These are phyloP conservation scores for Saitoella complicata DNA, from an alignment of 805 yeast species.

Conservation along the genomic window DNA sequence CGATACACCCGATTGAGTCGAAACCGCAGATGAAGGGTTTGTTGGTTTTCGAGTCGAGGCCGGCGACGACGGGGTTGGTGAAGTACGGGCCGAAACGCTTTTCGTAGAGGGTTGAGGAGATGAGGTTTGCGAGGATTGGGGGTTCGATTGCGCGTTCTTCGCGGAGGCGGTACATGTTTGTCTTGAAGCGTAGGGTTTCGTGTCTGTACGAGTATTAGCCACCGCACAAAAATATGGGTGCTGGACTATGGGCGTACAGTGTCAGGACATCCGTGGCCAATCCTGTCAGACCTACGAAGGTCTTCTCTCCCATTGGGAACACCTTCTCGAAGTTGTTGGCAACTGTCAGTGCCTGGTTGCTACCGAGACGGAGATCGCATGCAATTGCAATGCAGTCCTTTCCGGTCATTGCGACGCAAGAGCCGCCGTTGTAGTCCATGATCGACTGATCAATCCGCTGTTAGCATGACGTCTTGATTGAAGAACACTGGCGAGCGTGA, in stretches of 20 bases:
- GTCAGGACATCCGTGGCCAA: conserved; percentile 89
- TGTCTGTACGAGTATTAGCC: conserved; percentile 17
- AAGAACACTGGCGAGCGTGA: too few relatives aligned
- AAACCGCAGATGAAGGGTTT: conserved; percentile 90
- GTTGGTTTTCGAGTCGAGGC: conserved; percentile 64
- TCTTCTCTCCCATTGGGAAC: conserved; percentile 61
- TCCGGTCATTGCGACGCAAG: conserved; percentile 97
- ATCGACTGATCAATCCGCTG: too few relatives aligned
- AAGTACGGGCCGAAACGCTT: conserved; percentile 86
- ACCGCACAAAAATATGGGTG: too few relatives aligned
- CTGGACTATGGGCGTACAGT: conserved; percentile 24
- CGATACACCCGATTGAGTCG: conserved; percentile 93
- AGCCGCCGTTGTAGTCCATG: conserved; percentile 42
- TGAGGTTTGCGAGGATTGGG: conserved; percentile 78
- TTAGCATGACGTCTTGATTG: too few relatives aligned
- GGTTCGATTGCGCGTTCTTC: conserved; percentile 93
- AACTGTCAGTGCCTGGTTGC: conserved; percentile 74
- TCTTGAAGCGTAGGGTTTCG: conserved; percentile 67
- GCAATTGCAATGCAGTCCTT: conserved; percentile 98
- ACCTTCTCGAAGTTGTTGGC: conserved; percentile 87
- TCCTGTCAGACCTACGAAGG: conserved; percentile 84
- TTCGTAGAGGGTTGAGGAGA: conserved; percentile 77
- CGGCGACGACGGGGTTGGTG: conserved; percentile 93
- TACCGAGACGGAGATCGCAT: conserved; percentile 80
- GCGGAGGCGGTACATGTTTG: conserved; percentile 73